Base-by-base conservation (phyloP, 345 rosid genomes). In the Carallia brachiata region DNA sequence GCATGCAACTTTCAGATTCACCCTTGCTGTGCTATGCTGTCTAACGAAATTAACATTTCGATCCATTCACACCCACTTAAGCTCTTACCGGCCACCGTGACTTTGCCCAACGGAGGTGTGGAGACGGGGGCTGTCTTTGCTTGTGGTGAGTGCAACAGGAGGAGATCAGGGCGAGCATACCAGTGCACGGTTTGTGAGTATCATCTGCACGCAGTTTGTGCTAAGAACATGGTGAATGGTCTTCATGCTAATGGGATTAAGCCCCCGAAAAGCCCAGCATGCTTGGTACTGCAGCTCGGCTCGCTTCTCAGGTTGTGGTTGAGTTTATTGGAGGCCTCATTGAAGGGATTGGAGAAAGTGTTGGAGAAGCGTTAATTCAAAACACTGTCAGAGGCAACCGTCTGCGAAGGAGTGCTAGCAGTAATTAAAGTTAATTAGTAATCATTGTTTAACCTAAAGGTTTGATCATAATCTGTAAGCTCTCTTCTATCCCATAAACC, bases 291-390 rank as follows among this genome's bases (percentile, higher is more conserved):
- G 97, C 93, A 0, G 96, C 83, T 4, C 75, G 68, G 54, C 10
- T 91, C 16, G 96, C 91, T 52, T 84, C 93, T 7, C 90, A 79
- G 74, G 96, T 83, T n/a, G 82, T 91, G 55, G 61, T 74, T 6
- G 81, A 81, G 32, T 87, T 94, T 71, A 63, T 91, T 8, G 96
- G 95, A 34, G 93, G 87, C 4, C 77, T 94, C 40, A 70, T 90
- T 13, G 95, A 94, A 69, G 96, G 93, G 32, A 39, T 94, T 4
- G 98, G 97, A 4, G 90, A 94, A 88, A 88, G 91, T 30, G 81
- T 88, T 32, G 97, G 97, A 12, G 86, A 94, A 66, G 90, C 66
- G 36, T 48, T 94, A 31, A 30, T 79, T 52, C 87, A 85, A 61
- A 75, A 78, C 59, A 31, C 85, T 1, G 17, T 80, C 7, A 84